phyloP scores from a whole-genome alignment of 345 rosid genomes.

The Tarenaya hassleriana region DNA sequence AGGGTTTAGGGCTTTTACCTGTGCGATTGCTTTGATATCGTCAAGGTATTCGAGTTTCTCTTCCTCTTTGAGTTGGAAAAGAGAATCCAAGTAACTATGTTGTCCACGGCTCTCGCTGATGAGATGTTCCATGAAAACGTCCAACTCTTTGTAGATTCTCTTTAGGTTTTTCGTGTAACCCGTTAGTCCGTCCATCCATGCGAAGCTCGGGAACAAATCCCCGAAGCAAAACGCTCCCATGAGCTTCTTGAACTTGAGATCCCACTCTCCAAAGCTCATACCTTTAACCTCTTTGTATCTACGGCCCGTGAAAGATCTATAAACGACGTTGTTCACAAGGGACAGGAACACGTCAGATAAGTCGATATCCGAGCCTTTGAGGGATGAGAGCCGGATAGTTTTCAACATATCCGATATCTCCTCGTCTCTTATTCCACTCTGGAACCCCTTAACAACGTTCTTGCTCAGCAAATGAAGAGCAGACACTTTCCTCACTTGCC shows the following conservation, averaged over 20 bases:
- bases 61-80: slow-evolving; percentile 23
- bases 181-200: slow-evolving; percentile 20
- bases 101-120: slow-evolving; percentile 21
- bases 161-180: slow-evolving; percentile 14
- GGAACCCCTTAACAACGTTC: slow-evolving; percentile 17
- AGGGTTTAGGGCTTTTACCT: slow-evolving; percentile 17
- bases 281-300: slow-evolving; percentile 20
- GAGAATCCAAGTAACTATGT: slow-evolving; percentile 22
- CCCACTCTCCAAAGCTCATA: slow-evolving; percentile 32
- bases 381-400: slow-evolving; percentile 18
- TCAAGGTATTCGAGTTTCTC: slow-evolving; percentile 20
- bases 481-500: slow-evolving; percentile 14
- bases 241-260: slow-evolving; percentile 34
- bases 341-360: slow-evolving; percentile 24
- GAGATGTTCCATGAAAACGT: slow-evolving; percentile 21
- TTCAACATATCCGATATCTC: slow-evolving; percentile 25
- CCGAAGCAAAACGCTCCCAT: slow-evolving; percentile 20
- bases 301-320: slow-evolving; percentile 44
- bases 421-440: slow-evolving; percentile 22
- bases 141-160: slow-evolving; percentile 11
- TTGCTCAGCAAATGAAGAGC: slow-evolving; percentile 21
- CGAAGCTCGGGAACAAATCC: slow-evolving; percentile 23
- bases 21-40: slow-evolving; percentile 29
- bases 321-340: slow-evolving; percentile 16
- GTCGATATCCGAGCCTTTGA: slow-evolving; percentile 24